Evolutionary conservation across 345 rosid genomes (phyloP), one percentile per base, ranked within the genome.

Genomic region (Hevea brasiliensis): DNA sequence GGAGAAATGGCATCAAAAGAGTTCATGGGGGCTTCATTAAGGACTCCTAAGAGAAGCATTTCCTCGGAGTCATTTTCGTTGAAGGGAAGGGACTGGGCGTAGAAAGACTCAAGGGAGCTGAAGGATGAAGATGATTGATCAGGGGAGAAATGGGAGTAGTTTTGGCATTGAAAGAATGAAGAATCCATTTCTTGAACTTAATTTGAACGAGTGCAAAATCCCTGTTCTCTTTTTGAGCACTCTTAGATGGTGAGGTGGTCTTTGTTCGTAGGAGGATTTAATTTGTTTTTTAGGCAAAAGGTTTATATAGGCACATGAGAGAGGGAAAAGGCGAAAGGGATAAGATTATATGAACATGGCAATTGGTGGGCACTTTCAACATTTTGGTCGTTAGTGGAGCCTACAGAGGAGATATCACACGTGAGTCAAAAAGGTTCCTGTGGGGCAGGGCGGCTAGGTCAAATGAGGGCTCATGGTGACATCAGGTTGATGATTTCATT

Each of bases 1-100:
- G 81, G 74, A 21, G 72, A 7, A 4, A 29, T 27, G 42, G 71
- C 17, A 1, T 68, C 14, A 12, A 70, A 70, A 40, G 80, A 73
- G 53, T 66, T 76, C 2, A n/a, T 29, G 20, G 56, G 73, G 1
- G 83, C 80, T 57, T 84, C 74, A 3, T 84, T 82, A 14, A 86
- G 85, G 20, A 87, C 67, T 15, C 86, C 86, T 0, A 58, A 67
- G 68, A 89, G 93, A 54, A 84, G 85, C 89, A 85, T 89, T 67
- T 89, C 91, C 58, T 89, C 76, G 5, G 91, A 75, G 74, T 87
- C 91, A 26, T 83, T 85, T 72, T 87, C 87, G 29, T 84, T 82
- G 82, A 84, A 87, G n/a, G 93, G 93, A 20, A 87, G 88, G 53
- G 79, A 35, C 12, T 68, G 79, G 48, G 61, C 13, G 20, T 62